Base-by-base conservation (phyloP, 352 stramenopile genomes). In the Phytophthora agathidicida region DNA sequence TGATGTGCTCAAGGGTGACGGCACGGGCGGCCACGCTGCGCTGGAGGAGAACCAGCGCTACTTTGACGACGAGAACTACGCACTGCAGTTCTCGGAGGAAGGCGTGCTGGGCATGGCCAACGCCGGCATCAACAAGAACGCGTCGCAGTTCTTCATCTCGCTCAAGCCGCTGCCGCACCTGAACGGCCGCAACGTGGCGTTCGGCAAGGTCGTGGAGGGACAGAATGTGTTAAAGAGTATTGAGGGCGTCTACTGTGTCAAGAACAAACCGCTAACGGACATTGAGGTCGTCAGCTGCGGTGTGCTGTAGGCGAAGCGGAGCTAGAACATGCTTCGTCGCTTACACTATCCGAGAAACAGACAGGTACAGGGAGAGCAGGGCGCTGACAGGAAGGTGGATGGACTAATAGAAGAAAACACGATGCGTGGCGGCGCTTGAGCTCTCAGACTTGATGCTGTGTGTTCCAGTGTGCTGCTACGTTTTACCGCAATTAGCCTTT, bases 141-240 rank as follows among this genome's bases (percentile, higher is more conserved):
- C 97, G 5, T 98, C 88, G 64, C 98, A 99, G 82, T 99, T 99
- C 75, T 99, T 99, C 75, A 99, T 99, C 62, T 98, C 85, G 54
- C 73, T 94, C 35, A 69, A 83, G 66, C 75, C 84, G 53, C 66
- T 91, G 60, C 84, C 86, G 23, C 86, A 96, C 68, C 69, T 96
- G 39, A 93, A 96, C 65, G 86, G 86, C 57, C 84, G 85, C 65
- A 93, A 96, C 57, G 86, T 94, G 27, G 86, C 85, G 16, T 96
- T 96, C 44, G 86, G 86, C 65, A 96, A 96, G 68, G 64, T 96
- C 43, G 82, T 96, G 28, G 84, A 93, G 28, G 86, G 86, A 46
- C 79, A 89, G 69, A 78, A 71, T 69, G 82, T 93, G 66, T 71
- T 96, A 60, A 90, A 91, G 70, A 88, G 32, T 74, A 91, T 94